These are phyloP conservation scores for Apiospora hydei DNA, from an alignment of 2,329 filamentous ascomycete species.

Conservation along the genomic window DNA sequence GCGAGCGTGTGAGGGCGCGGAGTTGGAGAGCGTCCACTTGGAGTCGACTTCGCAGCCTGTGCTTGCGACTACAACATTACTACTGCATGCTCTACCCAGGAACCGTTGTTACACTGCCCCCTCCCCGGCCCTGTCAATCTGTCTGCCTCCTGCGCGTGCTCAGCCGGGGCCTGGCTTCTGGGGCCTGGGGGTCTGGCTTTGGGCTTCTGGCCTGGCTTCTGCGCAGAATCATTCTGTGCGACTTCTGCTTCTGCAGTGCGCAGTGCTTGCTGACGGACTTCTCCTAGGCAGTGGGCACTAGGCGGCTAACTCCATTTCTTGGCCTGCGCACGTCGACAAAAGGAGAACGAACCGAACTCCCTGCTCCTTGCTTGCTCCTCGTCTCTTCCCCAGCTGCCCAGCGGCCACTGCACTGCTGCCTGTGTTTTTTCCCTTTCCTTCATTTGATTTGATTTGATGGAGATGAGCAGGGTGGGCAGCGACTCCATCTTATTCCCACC, in stretches of 20 bases:
- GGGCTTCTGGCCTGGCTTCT: background rate
- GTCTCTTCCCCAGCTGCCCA: constrained; percentile 4
- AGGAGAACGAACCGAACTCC: constrained; percentile 2
- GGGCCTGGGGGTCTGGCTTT: background rate
- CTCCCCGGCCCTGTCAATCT: background rate
- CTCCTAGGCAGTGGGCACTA: background rate
- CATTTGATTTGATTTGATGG: constrained; percentile 19
- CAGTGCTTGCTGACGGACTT: background rate
- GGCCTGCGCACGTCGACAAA: background rate
- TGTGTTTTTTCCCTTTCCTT: background rate
- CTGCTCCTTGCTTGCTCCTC: background rate
- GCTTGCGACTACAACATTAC: background rate
- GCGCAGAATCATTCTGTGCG: background rate
- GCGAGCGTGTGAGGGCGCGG: background rate
- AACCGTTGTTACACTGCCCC: no score
- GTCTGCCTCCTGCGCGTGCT: background rate
- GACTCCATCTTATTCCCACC: constrained; percentile 17
- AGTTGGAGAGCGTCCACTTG: no score
- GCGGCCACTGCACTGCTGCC: background rate
- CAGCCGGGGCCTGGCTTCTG: no score
- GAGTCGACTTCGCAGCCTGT: no score
- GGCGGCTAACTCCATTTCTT: background rate
- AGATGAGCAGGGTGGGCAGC: background rate
- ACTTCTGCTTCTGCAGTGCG: background rate
- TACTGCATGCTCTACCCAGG: background rate